Evolutionary conservation across 768 basidiomycete genomes (phyloP).

Genomic region (Pulveroboletus frians): DNA sequence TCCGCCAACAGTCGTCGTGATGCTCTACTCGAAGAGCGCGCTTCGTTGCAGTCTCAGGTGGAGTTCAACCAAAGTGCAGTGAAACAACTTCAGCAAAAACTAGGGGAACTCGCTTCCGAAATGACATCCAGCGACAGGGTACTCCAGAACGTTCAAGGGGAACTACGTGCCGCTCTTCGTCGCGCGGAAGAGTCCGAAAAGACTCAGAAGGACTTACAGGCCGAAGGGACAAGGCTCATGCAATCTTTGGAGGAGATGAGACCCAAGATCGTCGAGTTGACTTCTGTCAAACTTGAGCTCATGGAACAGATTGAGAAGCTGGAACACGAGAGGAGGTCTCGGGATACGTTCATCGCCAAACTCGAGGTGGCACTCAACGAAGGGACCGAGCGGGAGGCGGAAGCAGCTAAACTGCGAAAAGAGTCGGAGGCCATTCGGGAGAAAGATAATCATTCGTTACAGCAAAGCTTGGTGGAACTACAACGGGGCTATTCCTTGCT

Average conservation of each 20-base stretch:
- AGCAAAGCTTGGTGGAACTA: constrained; percentile 51
- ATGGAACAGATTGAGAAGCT: constrained; percentile 58
- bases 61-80: constrained; percentile 43
- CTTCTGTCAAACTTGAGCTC: constrained; percentile 63
- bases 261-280: constrained; percentile 78
- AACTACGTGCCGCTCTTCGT: constrained; percentile 56
- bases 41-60: constrained; percentile 44
- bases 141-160: constrained; percentile 57
- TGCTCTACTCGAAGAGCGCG: constrained; percentile 44
- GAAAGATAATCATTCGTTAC: constrained; percentile 45
- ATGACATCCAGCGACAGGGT: constrained; percentile 50
- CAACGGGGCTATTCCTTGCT: constrained; percentile 59
- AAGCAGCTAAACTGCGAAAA: constrained; percentile 41
- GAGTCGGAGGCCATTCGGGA: constrained; percentile 44
- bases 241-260: constrained; percentile 81
- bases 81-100: constrained; percentile 53
- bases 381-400: constrained; percentile 44
- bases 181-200: constrained; percentile 74
- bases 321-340: constrained; percentile 47
- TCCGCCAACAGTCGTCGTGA: constrained; percentile 44
- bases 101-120: constrained; percentile 50
- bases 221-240: constrained; percentile 74
- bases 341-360: constrained; percentile 54
- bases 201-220: constrained; percentile 66
- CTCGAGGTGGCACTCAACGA: constrained; percentile 60